phyloP scores from a whole-genome alignment of 129 eudicot species.

The Solidago caesia region DNA sequence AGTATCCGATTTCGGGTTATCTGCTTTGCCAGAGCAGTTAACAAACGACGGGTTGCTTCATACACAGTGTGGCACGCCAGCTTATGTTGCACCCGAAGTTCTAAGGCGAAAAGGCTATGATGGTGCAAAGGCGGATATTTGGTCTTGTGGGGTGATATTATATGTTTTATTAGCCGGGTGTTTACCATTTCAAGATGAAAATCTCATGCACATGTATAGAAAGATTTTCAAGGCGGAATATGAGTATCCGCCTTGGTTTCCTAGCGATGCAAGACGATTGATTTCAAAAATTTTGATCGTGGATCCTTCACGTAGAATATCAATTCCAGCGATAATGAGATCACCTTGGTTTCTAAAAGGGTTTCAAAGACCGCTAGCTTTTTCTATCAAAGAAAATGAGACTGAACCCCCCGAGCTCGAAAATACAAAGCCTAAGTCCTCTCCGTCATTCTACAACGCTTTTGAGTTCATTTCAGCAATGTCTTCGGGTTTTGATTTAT shows the following conservation, averaged over 20 bases:
- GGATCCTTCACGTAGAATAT: conserved; percentile 59
- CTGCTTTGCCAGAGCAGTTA: conserved; percentile 75
- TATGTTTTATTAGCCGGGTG: conserved; percentile 72
- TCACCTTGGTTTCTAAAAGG: conserved; percentile 73
- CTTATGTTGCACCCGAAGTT: conserved; percentile 94
- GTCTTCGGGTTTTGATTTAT: conserved; percentile 90
- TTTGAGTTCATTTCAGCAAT: conserved; percentile 88
- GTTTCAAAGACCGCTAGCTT: conserved; percentile 34
- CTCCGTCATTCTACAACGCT: conserved; percentile 81
- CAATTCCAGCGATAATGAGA: conserved; percentile 62
- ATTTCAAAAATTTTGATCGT: conserved; percentile 57
- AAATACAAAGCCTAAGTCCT: conserved; percentile 30
- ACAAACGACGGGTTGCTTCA: conserved; percentile 68
- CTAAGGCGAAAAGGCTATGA: conserved; percentile 76
- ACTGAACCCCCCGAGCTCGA: conserved; percentile 9
- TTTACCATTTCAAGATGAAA: conserved; percentile 77
- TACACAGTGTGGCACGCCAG: conserved; percentile 93
- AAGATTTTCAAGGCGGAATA: conserved; percentile 72
- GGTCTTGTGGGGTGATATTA: conserved; percentile 91
- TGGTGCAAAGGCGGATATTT: conserved; percentile 72
- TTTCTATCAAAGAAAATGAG: conserved; percentile 21
- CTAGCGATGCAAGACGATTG: conserved; percentile 54
- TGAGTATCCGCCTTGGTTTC: conserved; percentile 77
- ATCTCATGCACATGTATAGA: conserved; percentile 69
- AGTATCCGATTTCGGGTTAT: conserved; percentile 78